phyloP scores from a whole-genome alignment of 768 basidiomycete genomes.

The Collybia nuda region DNA sequence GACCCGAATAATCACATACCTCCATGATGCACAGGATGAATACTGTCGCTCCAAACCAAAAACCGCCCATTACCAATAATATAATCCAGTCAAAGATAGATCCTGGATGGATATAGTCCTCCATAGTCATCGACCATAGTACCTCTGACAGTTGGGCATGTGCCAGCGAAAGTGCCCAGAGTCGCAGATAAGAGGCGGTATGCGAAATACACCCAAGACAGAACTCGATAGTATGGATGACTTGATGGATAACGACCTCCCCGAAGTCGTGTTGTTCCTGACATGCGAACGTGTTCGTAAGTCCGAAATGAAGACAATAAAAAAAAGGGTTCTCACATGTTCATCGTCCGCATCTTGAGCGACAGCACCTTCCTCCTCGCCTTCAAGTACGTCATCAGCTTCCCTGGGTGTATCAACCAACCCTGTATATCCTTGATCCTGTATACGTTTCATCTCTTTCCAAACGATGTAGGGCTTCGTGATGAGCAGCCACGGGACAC shows the following conservation, averaged over 20 bases:
- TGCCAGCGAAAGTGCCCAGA: conserved; percentile 97
- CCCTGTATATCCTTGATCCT: conserved; percentile 82
- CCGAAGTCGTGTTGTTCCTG: conserved; percentile 89
- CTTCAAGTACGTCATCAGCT: conserved; percentile 66
- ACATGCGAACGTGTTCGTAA: conserved; percentile 2
- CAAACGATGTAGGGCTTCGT: conserved; percentile 90
- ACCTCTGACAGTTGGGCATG: conserved; percentile 98
- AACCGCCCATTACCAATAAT: conserved; percentile 45
- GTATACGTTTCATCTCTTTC: conserved; percentile 85
- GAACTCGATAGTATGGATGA: conserved; percentile 99
- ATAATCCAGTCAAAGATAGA: conserved; percentile 60
- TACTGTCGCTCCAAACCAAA: conserved; percentile 85
- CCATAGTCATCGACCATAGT: conserved; percentile 87
- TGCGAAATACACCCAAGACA: conserved; percentile 99
- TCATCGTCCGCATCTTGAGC: conserved; percentile 73
- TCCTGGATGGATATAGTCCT: conserved; percentile 54
- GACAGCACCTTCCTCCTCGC: conserved; percentile 80
- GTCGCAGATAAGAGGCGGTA: conserved; percentile 88
- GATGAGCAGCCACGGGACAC: conserved; percentile 94
- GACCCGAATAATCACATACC: conserved; percentile 47
- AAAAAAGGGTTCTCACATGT: conserved; percentile 52
- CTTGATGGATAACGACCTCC: conserved; percentile 94
- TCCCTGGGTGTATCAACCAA: conserved; percentile 54
- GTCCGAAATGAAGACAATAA: conserved; percentile 13
- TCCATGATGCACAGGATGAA: conserved; percentile 92